Evolutionary conservation across 768 basidiomycete genomes (phyloP).

Genomic region (Phylloporus sp.): DNA sequence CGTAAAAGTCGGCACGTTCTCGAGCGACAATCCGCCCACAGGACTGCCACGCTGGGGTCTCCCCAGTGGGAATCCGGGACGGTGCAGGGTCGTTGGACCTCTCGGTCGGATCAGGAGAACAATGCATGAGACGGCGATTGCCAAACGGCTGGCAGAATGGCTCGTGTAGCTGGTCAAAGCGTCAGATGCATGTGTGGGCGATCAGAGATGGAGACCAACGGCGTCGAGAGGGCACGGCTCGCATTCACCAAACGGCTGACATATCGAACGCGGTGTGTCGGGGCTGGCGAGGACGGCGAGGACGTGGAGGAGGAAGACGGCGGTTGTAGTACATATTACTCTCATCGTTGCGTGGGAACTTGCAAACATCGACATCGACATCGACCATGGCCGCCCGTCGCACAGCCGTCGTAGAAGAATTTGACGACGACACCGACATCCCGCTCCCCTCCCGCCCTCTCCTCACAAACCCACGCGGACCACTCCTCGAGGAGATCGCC

Average conservation of each 20-base stretch:
- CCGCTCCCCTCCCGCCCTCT: slow-evolving; percentile 68
- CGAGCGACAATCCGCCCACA: slow-evolving; percentile 79
- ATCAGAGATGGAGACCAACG: slow-evolving; percentile 35
- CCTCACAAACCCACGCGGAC: slow-evolving; percentile 62
- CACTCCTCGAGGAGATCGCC: slow-evolving; percentile 71
- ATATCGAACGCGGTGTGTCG: slow-evolving; percentile 25
- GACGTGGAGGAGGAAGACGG: neutral
- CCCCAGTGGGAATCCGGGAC: slow-evolving; percentile 33
- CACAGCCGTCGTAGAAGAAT: slow-evolving; percentile 67
- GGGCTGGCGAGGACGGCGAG: slow-evolving; percentile 5
- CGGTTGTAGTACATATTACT: neutral
- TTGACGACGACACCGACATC: slow-evolving; percentile 93
- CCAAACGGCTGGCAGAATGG: slow-evolving; percentile 97
- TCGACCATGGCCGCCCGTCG: slow-evolving; percentile 63
- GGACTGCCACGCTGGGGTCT: slow-evolving; percentile 85
- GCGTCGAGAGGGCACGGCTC: slow-evolving; percentile 59
- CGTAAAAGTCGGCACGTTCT: slow-evolving; percentile 85
- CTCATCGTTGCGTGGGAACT: slow-evolving; percentile 28
- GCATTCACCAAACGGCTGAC: slow-evolving; percentile 53
- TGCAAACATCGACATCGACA: slow-evolving; percentile 3
- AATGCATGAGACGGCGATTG: slow-evolving; percentile 86
- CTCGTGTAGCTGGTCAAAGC: slow-evolving; percentile 57
- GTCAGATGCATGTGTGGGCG: slow-evolving; percentile 6
- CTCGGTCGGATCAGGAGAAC: slow-evolving; percentile 37
- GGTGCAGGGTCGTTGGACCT: slow-evolving; percentile 21